Evolutionary conservation across 305 asterid genomes (phyloP).

Genomic region (Salvia sclarea): DNA sequence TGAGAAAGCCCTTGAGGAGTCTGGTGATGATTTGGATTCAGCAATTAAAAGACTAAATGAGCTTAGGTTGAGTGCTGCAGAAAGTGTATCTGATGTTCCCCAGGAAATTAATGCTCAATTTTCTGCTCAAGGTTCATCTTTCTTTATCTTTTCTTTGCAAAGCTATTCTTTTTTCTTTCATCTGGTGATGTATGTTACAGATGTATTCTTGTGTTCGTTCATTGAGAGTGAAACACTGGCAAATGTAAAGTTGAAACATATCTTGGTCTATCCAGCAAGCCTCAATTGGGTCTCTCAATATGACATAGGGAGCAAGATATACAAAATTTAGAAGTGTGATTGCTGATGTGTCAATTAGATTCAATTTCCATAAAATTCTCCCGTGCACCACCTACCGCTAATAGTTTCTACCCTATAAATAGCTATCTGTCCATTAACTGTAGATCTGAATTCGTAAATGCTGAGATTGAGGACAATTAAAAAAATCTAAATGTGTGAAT

Average conservation of each 20-base stretch:
- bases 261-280: not conserved
- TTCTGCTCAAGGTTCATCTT: conserved; percentile 49
- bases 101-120: conserved; percentile 40
- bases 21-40: conserved; percentile 73
- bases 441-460: not conserved
- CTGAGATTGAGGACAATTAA: not conserved
- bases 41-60: conserved; percentile 73
- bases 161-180: conserved; percentile 1
- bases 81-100: conserved; percentile 43
- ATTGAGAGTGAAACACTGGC: not conserved
- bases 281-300: not conserved
- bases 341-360: not conserved
- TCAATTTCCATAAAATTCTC: not conserved
- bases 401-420: not conserved
- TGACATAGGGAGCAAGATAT: not conserved
- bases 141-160: conserved; percentile 4
- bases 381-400: not conserved
- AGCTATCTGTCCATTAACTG: conserved; percentile 8
- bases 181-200: conserved; percentile 1
- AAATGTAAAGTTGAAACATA: not conserved
- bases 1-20: conserved; percentile 72
- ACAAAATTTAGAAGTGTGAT: conserved; percentile 1
- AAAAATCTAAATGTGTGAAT: not conserved
- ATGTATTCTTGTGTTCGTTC: conserved; percentile 2
- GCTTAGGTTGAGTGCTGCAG: conserved; percentile 66